phyloP scores from a whole-genome alignment of 495 filamentous ascomycete genomes.

The Aspergillus carlsbadensis region DNA sequence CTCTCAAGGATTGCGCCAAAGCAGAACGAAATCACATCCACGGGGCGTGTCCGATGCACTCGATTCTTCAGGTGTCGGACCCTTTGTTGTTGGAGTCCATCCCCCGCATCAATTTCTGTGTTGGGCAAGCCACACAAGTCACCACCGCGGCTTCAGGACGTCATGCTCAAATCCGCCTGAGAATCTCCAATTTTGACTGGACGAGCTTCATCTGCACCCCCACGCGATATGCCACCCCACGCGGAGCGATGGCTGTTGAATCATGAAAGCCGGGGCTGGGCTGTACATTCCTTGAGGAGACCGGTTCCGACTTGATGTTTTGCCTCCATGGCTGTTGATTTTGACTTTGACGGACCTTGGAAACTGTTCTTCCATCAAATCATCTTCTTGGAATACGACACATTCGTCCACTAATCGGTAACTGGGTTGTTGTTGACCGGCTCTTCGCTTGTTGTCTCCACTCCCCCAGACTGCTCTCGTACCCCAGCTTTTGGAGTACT shows the following conservation, averaged over 20 bases:
- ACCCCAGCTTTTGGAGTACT: conserved; percentile 15
- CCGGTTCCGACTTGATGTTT: too few species aligned
- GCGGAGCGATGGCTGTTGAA: too few species aligned
- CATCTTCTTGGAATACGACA: not conserved
- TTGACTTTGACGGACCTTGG: not conserved
- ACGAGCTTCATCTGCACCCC: too few species aligned
- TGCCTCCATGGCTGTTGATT: not conserved
- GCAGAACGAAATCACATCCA: not conserved
- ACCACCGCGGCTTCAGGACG: not conserved
- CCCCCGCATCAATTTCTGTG: not conserved
- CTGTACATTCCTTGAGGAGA: not conserved
- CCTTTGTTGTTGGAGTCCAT: not conserved
- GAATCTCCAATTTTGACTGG: not conserved
- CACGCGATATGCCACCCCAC: too few species aligned
- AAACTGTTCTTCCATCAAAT: not conserved
- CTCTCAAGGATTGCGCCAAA: not conserved
- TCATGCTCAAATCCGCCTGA: not conserved
- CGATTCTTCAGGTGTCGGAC: not conserved
- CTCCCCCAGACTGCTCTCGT: conserved; percentile 7
- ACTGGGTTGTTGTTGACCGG: conserved; percentile 7
- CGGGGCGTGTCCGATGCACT: conserved; percentile 4
- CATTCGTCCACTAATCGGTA: not conserved
- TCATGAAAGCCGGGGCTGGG: not conserved
- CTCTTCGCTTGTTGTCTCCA: not conserved
- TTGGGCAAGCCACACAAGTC: conserved; percentile 3